Evolutionary conservation across 805 yeast genomes (phyloP).

Genomic region (Priceomyces haplophilus): DNA sequence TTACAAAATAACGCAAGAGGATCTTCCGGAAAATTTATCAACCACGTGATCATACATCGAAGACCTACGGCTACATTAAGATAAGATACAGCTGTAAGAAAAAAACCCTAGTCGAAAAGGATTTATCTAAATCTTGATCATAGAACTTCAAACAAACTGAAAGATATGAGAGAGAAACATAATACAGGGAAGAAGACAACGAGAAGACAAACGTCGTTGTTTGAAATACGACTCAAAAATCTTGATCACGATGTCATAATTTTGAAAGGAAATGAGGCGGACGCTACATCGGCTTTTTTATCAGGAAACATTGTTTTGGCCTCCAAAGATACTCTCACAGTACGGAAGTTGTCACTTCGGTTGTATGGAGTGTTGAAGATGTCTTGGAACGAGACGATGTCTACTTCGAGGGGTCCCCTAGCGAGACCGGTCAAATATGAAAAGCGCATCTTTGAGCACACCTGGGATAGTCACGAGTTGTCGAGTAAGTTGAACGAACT

Average conservation of each 20-base stretch:
- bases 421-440: slow-evolving; percentile 52
- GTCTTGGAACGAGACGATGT: slow-evolving; percentile 57
- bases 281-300: slow-evolving; percentile 72
- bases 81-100: no score
- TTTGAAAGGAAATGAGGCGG: slow-evolving; percentile 71
- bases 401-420: slow-evolving; percentile 44
- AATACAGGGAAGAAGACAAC: slow-evolving; percentile 7
- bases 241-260: slow-evolving; percentile 76
- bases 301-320: slow-evolving; percentile 77
- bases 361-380: slow-evolving; percentile 66
- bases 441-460: slow-evolving; percentile 67
- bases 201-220: slow-evolving; percentile 30
- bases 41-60: neutral
- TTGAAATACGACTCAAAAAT: slow-evolving; percentile 57
- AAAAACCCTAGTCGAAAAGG: no score
- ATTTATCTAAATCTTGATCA: no score
- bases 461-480: slow-evolving; percentile 70
- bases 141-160: no score
- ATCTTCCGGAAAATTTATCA: neutral
- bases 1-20: neutral
- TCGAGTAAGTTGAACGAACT: slow-evolving; percentile 30
- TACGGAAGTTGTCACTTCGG: slow-evolving; percentile 62
- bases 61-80: no score
- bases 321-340: slow-evolving; percentile 67
- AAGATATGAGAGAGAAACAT: neutral